Evolutionary conservation across 2,329 filamentous ascomycete species (phyloP).

Genomic region (Podosphaera leucotricha): DNA sequence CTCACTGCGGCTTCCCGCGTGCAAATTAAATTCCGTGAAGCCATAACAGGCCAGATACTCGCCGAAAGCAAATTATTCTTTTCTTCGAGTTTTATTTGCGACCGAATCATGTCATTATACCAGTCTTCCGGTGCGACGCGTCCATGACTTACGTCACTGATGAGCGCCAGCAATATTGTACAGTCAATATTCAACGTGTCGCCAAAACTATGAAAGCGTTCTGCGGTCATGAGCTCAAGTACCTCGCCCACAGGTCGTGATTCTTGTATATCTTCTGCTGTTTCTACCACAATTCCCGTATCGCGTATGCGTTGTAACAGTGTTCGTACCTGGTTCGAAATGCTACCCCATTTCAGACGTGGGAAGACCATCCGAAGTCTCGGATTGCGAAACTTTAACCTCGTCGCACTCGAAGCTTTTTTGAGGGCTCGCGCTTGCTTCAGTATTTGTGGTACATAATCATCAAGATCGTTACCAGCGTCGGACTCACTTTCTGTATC

Average conservation of each 20-base stretch:
- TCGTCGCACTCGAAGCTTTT: conserved; percentile 29
- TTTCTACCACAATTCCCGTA: conserved; percentile 20
- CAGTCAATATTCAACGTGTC: conserved; percentile 30
- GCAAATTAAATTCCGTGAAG: conserved; percentile 29
- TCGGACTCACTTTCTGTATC: conserved; percentile 19
- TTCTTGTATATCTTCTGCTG: conserved; percentile 10
- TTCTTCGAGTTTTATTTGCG: conserved; percentile 38
- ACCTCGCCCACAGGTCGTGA: conserved; percentile 7
- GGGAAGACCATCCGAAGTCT: conserved; percentile 35
- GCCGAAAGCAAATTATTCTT: conserved; percentile 33
- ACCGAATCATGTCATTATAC: conserved; percentile 13
- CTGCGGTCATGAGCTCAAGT: conserved; percentile 16
- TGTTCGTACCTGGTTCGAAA: conserved; percentile 27
- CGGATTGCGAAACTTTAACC: conserved; percentile 35
- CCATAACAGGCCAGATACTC: conserved; percentile 37
- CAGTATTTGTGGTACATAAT: conserved; percentile 29
- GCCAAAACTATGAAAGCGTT: conserved; percentile 18
- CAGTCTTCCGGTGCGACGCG: conserved; percentile 13
- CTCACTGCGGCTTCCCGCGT: conserved; percentile 36
- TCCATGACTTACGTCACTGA: conserved; percentile 33
- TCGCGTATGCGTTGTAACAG: conserved; percentile 29
- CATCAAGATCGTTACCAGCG: conserved; percentile 17
- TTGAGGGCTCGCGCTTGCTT: conserved; percentile 34
- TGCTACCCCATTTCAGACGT: conserved; percentile 25
- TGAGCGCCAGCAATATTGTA: conserved; percentile 42